Evolutionary conservation across 1,139 yeast species (phyloP), one percentile per base, ranked within the genome.

Genomic region (Hemisphaericaspora xylanilytica): DNA sequence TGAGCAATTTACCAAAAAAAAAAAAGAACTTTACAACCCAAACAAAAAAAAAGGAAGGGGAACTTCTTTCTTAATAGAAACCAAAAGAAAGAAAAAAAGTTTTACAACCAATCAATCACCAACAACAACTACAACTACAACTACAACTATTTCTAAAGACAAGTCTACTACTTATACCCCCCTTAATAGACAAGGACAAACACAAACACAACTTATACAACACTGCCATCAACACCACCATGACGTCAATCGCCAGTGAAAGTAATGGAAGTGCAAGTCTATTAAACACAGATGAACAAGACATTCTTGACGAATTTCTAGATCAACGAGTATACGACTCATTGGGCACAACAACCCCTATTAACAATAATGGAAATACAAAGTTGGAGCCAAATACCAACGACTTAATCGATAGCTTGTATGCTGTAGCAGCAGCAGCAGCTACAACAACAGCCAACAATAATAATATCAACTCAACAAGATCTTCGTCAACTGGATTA

Each of bases 291-390:
- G 44, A 64, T 20, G 69, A 65, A 38, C 71, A 66, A 33, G 75
- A 70, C 43, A 66, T 70, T 28, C 54, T 78, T 37, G 81, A 76
- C 48, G 84, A 78, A 54, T 78, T 78, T 48, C 61, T 78, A 38
- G 84, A 78, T 53, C 77, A 74, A 49, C 59, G 82, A 40, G 73
- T 77, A 2, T 77, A 75, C 46, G 80, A 74, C 22, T 58, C 65
- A 14, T 46, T 63, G 35, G 61, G 61, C 9, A 50, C 55, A 15
- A 58, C 52, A 39, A 56, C 64, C 3, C 65, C 65, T 3, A 53
- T 44, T 12, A 22, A 27, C 26, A 32, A 17, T 18, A 38, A 36
- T 16, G 42, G 35, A 16, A 27, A 11, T 7, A 40, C 43, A 38
- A 51, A 52, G 36, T 25, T 39, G 26, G 59, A 54, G 39, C 43